Evolutionary conservation across 2,329 filamentous ascomycete genomes (phyloP).

Genomic region (Calonectria crousiana): DNA sequence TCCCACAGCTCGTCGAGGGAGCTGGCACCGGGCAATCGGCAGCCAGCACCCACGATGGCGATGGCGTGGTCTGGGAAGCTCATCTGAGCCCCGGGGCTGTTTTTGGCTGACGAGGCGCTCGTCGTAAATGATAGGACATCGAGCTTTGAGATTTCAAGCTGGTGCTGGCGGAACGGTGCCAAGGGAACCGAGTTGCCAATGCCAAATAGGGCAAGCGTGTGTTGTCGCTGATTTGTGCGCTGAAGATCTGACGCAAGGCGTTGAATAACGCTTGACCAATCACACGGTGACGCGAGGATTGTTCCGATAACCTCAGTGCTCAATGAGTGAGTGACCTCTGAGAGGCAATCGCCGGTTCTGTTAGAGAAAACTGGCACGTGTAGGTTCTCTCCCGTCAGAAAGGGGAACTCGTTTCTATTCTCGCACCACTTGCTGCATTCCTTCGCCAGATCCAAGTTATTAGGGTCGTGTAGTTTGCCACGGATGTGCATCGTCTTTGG

Average conservation of each 20-base stretch:
- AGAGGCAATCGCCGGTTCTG: conserved; percentile 18
- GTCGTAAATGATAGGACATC: conserved; percentile 14
- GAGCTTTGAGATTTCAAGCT: conserved; percentile 30
- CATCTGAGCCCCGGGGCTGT: not conserved
- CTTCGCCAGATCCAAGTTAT: conserved; percentile 21
- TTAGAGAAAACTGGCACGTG: conserved; percentile 29
- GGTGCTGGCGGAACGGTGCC: conserved; percentile 14
- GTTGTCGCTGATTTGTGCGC: conserved; percentile 13
- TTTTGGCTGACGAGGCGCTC: not conserved
- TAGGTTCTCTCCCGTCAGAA: conserved; percentile 12
- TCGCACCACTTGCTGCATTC: conserved; percentile 27
- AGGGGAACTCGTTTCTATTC: not conserved
- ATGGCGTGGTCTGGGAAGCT: conserved; percentile 29
- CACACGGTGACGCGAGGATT: conserved; percentile 26
- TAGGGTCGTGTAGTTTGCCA: conserved; percentile 30
- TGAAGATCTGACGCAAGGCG: conserved; percentile 26
- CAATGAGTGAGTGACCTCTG: conserved; percentile 6
- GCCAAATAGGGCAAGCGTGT: conserved; percentile 29
- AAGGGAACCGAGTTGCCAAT: conserved; percentile 31
- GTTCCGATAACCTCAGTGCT: conserved; percentile 31
- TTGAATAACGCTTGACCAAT: conserved; percentile 29
- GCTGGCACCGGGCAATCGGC: conserved; percentile 36
- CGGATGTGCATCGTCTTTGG: conserved; percentile 33
- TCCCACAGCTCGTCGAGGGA: conserved; percentile 40
- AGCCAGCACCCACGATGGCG: conserved; percentile 40